These are phyloP conservation scores for Colletotrichum sp. DNA, from an alignment of 2,329 filamentous ascomycete genomes.

Conservation along the genomic window DNA sequence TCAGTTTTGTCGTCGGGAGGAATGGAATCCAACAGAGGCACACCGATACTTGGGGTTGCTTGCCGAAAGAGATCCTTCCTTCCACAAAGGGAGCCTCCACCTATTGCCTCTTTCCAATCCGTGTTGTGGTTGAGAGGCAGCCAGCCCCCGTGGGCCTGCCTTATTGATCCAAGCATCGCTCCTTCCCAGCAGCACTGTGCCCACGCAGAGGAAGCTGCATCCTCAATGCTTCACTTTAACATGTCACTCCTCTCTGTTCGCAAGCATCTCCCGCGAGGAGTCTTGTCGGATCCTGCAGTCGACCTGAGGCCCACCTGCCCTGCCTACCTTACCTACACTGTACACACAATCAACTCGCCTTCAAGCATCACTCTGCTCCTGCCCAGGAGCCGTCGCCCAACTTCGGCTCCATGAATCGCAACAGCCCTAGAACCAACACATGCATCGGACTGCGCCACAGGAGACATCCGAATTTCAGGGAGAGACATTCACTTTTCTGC, in stretches of 20 bases:
- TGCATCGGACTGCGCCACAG: not conserved
- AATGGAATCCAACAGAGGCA: not conserved
- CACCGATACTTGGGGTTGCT: not conserved
- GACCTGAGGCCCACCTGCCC: not conserved
- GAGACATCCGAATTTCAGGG: not conserved
- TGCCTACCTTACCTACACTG: not conserved
- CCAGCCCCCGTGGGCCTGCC: not conserved
- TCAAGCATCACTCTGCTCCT: not conserved
- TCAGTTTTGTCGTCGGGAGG: not conserved
- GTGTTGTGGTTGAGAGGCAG: not conserved
- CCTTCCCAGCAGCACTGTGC: not conserved
- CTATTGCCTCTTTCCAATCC: not conserved
- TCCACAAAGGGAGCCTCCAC: not conserved
- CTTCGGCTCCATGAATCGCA: not conserved
- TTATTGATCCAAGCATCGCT: not conserved
- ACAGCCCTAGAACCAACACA: not conserved
- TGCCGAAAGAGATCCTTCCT: not conserved
- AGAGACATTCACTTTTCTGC: not conserved
- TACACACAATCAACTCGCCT: not conserved
- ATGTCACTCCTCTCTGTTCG: not conserved
- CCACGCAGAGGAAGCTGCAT: not conserved
- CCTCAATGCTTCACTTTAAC: not conserved
- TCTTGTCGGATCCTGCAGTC: not conserved
- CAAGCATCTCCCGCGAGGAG: not conserved
- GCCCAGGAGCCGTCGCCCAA: not conserved